phyloP scores from a whole-genome alignment of 768 basidiomycete species.

The Kockovaella imperatae region DNA sequence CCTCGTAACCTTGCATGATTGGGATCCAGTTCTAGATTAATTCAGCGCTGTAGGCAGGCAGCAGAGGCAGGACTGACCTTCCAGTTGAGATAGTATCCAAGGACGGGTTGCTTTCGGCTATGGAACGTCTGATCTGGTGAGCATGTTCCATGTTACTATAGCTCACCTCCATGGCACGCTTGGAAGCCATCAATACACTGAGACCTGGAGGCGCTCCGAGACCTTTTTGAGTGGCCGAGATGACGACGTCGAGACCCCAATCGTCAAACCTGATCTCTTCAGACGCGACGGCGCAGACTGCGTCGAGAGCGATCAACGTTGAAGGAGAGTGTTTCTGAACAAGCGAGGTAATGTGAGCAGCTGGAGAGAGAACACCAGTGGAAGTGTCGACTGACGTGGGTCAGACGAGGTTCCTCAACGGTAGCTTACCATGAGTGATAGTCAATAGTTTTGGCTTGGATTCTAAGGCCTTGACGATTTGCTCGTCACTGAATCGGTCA shows the following conservation, averaged over 20 bases:
- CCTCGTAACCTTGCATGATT: conserved; percentile 88
- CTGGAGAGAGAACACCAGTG: conserved; percentile 73
- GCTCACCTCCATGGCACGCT: conserved; percentile 62
- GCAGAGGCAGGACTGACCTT: no score
- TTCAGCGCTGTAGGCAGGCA: no score
- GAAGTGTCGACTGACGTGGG: conserved; percentile 36
- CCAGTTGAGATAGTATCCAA: conserved; percentile 85
- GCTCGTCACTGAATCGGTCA: conserved; percentile 22
- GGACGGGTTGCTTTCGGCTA: conserved; percentile 56
- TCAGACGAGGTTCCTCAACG: background rate
- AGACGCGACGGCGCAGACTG: conserved; percentile 91
- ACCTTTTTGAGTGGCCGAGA: conserved; percentile 51
- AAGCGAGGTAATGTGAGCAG: conserved; percentile 63
- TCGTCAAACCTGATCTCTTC: conserved; percentile 92
- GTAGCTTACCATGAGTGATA: conserved; percentile 64
- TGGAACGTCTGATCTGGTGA: conserved; percentile 52
- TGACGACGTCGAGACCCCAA: conserved; percentile 84
- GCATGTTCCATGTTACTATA: background rate
- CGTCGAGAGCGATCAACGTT: conserved; percentile 79
- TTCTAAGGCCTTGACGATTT: conserved; percentile 54
- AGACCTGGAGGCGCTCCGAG: conserved; percentile 89
- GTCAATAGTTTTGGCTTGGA: conserved; percentile 78
- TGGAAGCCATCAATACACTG: conserved; percentile 73
- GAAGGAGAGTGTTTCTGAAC: conserved; percentile 73
- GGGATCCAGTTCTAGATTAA: conserved; percentile 76